Percentiles rank a stretch among this genome's conserved stretches.
phyloP scores from a whole-genome alignment of 2,329 filamentous ascomycete genomes.

The Cercospora beticola region DNA sequence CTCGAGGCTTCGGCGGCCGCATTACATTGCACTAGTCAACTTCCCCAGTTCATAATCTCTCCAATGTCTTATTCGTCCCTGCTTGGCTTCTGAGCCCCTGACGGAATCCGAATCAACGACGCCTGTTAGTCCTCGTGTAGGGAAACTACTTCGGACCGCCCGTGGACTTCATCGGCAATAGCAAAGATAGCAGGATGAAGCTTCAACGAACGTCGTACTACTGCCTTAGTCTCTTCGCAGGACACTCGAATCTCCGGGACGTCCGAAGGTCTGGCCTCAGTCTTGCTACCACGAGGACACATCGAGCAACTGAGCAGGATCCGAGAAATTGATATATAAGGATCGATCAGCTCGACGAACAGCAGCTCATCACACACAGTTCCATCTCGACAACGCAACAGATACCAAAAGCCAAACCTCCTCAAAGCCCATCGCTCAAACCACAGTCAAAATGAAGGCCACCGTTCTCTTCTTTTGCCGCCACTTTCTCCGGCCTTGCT shows the following conservation, averaged over 20 bases:
- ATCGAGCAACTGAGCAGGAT: background rate
- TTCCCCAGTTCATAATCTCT: background rate
- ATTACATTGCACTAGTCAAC: background rate
- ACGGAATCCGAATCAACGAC: background rate
- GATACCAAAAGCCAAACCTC: background rate
- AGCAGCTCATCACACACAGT: background rate
- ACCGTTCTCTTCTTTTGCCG: background rate
- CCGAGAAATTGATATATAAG: background rate
- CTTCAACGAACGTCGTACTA: background rate
- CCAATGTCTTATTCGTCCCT: background rate
- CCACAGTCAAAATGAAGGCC: background rate
- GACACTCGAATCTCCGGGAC: background rate
- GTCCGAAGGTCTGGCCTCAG: background rate
- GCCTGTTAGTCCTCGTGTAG: background rate
- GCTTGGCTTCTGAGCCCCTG: background rate
- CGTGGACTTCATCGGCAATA: background rate
- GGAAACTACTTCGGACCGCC: background rate
- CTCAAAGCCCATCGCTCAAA: no score
- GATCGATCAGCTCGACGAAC: background rate
- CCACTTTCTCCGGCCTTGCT: background rate
- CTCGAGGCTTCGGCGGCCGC: background rate
- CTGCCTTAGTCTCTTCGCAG: background rate
- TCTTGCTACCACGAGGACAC: background rate
- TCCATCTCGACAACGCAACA: background rate
- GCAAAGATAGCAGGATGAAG: background rate